Evolutionary conservation across 805 yeast species (phyloP).

Genomic region (Brettanomyces anomalus): DNA sequence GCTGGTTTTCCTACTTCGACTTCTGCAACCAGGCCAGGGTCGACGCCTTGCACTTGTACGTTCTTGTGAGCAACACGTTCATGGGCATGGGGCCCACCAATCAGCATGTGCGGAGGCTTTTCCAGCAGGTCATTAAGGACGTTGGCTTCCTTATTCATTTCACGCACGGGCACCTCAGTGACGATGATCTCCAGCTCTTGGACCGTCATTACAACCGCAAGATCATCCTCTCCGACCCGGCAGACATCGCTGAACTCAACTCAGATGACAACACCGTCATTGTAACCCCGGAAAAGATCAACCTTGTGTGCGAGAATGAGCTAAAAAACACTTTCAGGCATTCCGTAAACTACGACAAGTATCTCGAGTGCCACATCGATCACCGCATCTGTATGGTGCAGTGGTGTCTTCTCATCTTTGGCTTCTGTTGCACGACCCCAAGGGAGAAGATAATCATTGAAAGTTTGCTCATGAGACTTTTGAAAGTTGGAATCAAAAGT

Average conservation of each 20-base stretch:
- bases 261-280: slow-evolving; percentile 5
- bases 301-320: slow-evolving; percentile 6
- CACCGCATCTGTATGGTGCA: slow-evolving; percentile 25
- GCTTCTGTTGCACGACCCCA: slow-evolving; percentile 17
- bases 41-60: slow-evolving; percentile 27
- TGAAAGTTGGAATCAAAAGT: slow-evolving; percentile 20
- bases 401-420: slow-evolving; percentile 20
- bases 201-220: slow-evolving; percentile 15
- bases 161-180: slow-evolving; percentile 10
- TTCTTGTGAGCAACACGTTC: slow-evolving; percentile 23
- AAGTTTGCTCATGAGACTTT: slow-evolving; percentile 16
- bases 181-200: slow-evolving; percentile 9
- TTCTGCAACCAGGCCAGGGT: slow-evolving; percentile 24
- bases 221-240: slow-evolving; percentile 9
- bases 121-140: slow-evolving; percentile 12
- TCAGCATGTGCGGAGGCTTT: slow-evolving; percentile 12
- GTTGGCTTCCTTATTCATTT: slow-evolving; percentile 15
- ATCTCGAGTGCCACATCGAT: slow-evolving; percentile 18
- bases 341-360: slow-evolving; percentile 11
- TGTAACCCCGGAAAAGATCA: slow-evolving; percentile 7
- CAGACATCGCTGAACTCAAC: slow-evolving; percentile 5
- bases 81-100: slow-evolving; percentile 9
- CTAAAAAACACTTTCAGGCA: background rate
- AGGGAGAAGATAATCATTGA: slow-evolving; percentile 21
- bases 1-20: slow-evolving; percentile 23